Evolutionary conservation across 179 eudicot species (phyloP).

Genomic region (Spergularia azorica): DNA sequence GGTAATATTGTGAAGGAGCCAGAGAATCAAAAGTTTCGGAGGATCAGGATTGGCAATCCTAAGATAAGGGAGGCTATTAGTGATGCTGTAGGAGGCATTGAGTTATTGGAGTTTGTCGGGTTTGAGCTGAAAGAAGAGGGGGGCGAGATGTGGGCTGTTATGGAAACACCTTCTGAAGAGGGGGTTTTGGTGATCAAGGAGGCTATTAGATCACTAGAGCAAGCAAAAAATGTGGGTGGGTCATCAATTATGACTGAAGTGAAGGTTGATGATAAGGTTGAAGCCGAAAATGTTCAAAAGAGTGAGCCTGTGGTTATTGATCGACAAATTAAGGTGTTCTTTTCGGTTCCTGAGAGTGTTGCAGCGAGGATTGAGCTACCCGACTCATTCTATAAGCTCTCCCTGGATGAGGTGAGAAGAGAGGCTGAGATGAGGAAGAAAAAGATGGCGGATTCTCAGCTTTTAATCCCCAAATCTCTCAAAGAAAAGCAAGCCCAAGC

Average conservation of each 20-base stretch:
- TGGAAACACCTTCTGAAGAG: constrained; percentile 74
- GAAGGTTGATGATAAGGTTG: constrained; percentile 47
- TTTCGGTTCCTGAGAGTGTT: constrained; percentile 75
- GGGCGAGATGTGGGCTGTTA: constrained; percentile 87
- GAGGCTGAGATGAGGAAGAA: constrained; percentile 81
- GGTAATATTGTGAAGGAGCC: constrained; percentile 77
- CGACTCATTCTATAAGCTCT: constrained; percentile 73
- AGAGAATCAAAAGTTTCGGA: constrained; percentile 77
- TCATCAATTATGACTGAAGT: constrained; percentile 27
- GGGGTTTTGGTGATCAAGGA: constrained; percentile 40
- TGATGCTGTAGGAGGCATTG: constrained; percentile 74
- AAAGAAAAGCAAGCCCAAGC: constrained; percentile 90
- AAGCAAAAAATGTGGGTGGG: constrained; percentile 34
- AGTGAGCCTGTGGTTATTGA: constrained; percentile 45
- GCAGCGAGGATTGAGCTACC: constrained; percentile 90
- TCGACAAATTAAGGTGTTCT: constrained; percentile 85
- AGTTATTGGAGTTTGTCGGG: constrained; percentile 76
- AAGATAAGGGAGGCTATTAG: constrained; percentile 90
- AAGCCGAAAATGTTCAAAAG: constrained; percentile 37
- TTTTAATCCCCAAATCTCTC: constrained; percentile 76
- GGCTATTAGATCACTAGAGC: constrained; percentile 50
- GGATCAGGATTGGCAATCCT: constrained; percentile 79
- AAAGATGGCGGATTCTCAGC: constrained; percentile 85
- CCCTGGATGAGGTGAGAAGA: constrained; percentile 72
- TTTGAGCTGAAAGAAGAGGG: constrained; percentile 82